A percentile compares a stretch with the other conserved stretches of the same genome.
These are phyloP conservation scores for Rhododendron molle DNA, from an alignment of 148 eudicot species.

Conservation along the genomic window DNA sequence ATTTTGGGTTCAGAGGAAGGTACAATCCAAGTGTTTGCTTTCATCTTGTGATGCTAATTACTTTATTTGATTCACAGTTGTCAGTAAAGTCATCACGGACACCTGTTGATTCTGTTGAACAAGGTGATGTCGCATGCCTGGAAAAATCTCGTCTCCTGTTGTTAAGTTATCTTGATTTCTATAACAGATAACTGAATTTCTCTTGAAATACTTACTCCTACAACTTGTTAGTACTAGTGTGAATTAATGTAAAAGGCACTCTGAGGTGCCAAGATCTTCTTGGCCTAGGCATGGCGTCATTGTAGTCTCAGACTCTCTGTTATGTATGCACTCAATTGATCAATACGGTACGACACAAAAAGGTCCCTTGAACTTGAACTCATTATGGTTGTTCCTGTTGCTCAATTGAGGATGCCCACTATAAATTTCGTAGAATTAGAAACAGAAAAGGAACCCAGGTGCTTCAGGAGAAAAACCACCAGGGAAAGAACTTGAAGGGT, in stretches of 20 bases:
- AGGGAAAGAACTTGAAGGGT: neutral
- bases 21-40: neutral
- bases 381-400: neutral
- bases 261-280: neutral
- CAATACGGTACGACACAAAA: neutral
- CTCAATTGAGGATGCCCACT: neutral
- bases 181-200: neutral
- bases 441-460: neutral
- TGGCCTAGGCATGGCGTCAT: neutral
- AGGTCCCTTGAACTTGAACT: neutral
- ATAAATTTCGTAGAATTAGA: neutral
- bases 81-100: slow-evolving; percentile 55
- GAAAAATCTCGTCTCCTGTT: slow-evolving; percentile 16
- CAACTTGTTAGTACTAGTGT: neutral
- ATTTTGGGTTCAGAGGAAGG: neutral
- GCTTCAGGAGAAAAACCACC: neutral
- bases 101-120: slow-evolving; percentile 59
- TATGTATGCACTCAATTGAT: neutral
- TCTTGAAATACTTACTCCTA: neutral
- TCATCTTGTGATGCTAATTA: slow-evolving; percentile 17
- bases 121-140: slow-evolving; percentile 52
- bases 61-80: slow-evolving; percentile 50
- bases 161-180: slow-evolving; percentile 18
- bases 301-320: neutral
- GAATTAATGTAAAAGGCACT: neutral